Evolutionary conservation across 2,329 filamentous ascomycete genomes (phyloP), one percentile per base, ranked within the genome.

Genomic region (Fusarium sp.): DNA sequence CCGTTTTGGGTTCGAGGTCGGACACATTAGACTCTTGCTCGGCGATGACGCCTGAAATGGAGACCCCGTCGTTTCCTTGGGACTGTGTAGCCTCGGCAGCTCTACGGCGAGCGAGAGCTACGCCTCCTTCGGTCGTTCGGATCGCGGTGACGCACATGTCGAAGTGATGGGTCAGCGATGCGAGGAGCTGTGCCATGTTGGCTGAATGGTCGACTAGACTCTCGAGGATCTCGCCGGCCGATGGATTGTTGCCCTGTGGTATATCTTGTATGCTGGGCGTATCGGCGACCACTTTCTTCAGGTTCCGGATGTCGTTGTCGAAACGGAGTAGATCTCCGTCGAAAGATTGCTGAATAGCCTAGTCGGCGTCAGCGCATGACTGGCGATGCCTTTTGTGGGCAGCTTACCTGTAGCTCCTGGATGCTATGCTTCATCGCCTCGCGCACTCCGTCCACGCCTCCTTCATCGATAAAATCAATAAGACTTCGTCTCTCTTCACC

Each of bases 141-240:
- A 98, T 92, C 2, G 96, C 96, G 2, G 92, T 96, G 20, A 97
- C 94, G 81, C 96, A 98, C 73, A 97, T 90, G 81, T 98, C 96
- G 80, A 98, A 98, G 83, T 98, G 96, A 32, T 89, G 90, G 13
- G 94, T 95, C 8, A 98, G 85, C 2, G 93, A 94, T 64, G 94
- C 89, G 4, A 98, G 89, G 10, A 94, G 88, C 65, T 92, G 88
- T 10, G 95, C 96, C 91, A 97, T 96, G 77, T 92, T 90, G 71
- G 93, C 91, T 0, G 95, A 95, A 75, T 96, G 91, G 20, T 87
- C 87, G 73, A 95, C 91, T 41, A 97, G 87, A 6, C 86, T 85
- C 36, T 87, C 84, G n/a, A 94, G 84, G 47, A 90, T 84, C 9
- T 86, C 83, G 6, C 87, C 83, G 50, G 91, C 85, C 1, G 86